Conservation (phyloP, 2,329 filamentous ascomycete species). For the Colletotrichum camelliae region DNA sequence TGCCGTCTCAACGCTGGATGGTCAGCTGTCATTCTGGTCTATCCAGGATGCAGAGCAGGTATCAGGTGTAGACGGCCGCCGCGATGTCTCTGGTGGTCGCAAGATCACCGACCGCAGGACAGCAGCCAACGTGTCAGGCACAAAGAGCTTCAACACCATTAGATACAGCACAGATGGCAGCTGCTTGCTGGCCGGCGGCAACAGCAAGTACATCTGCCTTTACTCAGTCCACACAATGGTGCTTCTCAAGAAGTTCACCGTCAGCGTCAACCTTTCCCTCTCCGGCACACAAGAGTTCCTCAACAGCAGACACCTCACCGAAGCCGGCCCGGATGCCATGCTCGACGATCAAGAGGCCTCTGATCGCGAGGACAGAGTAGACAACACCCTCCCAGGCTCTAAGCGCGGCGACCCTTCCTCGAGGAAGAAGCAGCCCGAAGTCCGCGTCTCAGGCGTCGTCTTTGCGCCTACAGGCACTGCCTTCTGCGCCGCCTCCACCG, state of each 20-base stretch:
- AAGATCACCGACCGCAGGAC: slow-evolving; percentile 87
- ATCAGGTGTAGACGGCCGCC: slow-evolving; percentile 83
- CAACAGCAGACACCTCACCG: slow-evolving; percentile 89
- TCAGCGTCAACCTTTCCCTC: slow-evolving; percentile 93
- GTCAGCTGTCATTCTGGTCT: slow-evolving; percentile 94
- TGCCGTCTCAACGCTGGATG: slow-evolving; percentile 90
- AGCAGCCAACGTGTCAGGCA: slow-evolving; percentile 87
- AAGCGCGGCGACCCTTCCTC: slow-evolving; percentile 86
- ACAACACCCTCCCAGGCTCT: slow-evolving; percentile 81
- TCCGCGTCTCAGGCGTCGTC: slow-evolving; percentile 82
- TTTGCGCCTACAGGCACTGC: slow-evolving; percentile 89
- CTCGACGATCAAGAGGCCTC: slow-evolving; percentile 89
- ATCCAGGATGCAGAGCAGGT: slow-evolving; percentile 87
- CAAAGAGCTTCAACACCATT: slow-evolving; percentile 88
- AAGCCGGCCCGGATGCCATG: slow-evolving; percentile 84
- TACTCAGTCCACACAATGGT: slow-evolving; percentile 96
- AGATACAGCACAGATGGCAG: slow-evolving; percentile 91
- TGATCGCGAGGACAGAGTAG: slow-evolving; percentile 84
- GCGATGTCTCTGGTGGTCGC: slow-evolving; percentile 91
- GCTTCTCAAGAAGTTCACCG: slow-evolving; percentile 91
- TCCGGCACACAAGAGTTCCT: slow-evolving; percentile 97
- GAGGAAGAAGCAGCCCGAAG: slow-evolving; percentile 78
- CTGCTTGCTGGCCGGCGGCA: slow-evolving; percentile 88
- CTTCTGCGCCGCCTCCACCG: slow-evolving; percentile 94
- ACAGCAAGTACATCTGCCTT: slow-evolving; percentile 98